Base-by-base conservation (phyloP, 495 filamentous ascomycete species). In the Aspergillus funiculosus region DNA sequence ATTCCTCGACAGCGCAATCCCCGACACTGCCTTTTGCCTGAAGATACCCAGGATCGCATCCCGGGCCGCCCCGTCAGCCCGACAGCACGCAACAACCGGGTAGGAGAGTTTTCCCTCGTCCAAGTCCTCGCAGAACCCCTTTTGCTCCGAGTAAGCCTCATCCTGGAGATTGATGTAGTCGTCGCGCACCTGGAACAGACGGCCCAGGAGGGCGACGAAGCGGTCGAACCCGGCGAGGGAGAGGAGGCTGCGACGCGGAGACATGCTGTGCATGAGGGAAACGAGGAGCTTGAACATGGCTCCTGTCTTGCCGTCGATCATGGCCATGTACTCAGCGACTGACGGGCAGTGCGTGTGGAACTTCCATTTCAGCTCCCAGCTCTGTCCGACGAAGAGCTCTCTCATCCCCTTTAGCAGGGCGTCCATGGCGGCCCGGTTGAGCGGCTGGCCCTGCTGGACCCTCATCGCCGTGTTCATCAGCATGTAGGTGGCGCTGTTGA, bases 51-150 rank as follows among this genome's bases (percentile, higher is more conserved):
- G 29, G 6, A 45, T 35, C 2, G 22, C 9, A 11, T 26, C 20
- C 18, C 5, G 29, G 5, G 30, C 29, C 8, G 21, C 4, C 4
- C 6, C 13, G 20, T 38, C 25, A 3, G 24, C 22, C 6, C 22
- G 6, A n/a, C 43, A 46, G 21, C 32, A 29, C n/a, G 14, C 11
- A 9, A 69, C 49, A n/a, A 71, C 40, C 4, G 60, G 54, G 31
- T 50, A 59, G 1, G 59, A 64, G 39, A 56, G 59, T 39, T 69
- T 71, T 2, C 59, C 57, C 45, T 72, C 62, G n/a, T 62, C 59
- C 2, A 72, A 53, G 39, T 72, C 67, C 42, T 70, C 65, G 48
- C 70, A 73, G 44, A 77, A 70, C 4, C 78, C 77, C 34, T 69
- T 67, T 14, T 62, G 44, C 18, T 57, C 19, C 2, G 51, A 32